phyloP scores from a whole-genome alignment of 2,329 filamentous ascomycete genomes.

The Orbilia javanica region DNA sequence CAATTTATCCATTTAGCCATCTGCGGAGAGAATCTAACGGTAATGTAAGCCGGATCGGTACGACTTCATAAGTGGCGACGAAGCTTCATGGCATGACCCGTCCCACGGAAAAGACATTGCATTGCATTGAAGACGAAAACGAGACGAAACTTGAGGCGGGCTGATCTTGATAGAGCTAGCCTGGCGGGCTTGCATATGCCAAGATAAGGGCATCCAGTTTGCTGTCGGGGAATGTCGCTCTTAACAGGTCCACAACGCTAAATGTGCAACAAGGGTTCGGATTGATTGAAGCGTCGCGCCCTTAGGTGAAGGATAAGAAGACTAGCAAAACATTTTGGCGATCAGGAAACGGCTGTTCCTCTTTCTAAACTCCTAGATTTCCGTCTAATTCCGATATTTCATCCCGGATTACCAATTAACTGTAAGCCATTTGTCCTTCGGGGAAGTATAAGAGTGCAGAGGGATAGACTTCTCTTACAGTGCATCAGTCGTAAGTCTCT shows the following conservation, averaged over 20 bases:
- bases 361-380: neutral
- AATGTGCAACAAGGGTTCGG: constrained; percentile 11
- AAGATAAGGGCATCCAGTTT: too few species aligned
- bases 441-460: neutral
- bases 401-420: neutral
- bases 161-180: too few species aligned
- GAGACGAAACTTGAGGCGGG: neutral
- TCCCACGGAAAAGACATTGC: too few species aligned
- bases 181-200: neutral
- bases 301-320: neutral
- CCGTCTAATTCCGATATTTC: neutral
- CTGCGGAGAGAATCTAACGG: neutral
- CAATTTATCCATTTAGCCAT: neutral
- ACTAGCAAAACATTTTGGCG: neutral
- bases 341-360: neutral
- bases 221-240: constrained; percentile 48
- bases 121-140: too few species aligned
- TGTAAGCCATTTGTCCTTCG: neutral
- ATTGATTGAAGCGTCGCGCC: neutral
- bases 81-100: neutral
- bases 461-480: neutral
- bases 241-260: constrained; percentile 45
- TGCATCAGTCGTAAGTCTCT: neutral
- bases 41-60: neutral
- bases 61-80: neutral